Percentiles rank a stretch among this genome's conserved stretches.
phyloP scores from a whole-genome alignment of 2,329 filamentous ascomycete species.

The Cryphonectria nitschkei region DNA sequence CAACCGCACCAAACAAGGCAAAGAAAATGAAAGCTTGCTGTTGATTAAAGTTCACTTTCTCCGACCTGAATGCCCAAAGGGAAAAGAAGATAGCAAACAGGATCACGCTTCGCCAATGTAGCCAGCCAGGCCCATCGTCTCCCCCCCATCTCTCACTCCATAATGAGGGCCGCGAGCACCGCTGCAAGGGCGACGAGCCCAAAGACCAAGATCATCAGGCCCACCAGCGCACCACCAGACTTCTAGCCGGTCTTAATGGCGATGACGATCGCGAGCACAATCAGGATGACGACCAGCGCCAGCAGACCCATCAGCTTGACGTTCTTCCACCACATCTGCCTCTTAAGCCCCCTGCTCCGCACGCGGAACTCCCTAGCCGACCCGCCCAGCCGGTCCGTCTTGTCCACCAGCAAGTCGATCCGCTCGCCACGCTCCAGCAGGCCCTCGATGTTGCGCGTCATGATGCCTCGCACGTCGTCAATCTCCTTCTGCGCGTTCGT shows the following conservation, averaged over 20 bases:
- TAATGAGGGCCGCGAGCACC: constrained; percentile 6
- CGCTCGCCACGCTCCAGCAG: constrained; percentile 88
- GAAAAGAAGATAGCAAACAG: neutral
- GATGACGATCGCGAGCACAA: constrained; percentile 59
- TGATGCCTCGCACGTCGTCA: constrained; percentile 87
- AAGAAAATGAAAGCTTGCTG: neutral
- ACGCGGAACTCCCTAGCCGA: constrained; percentile 90
- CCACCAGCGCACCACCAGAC: constrained; percentile 9
- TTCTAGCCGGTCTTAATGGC: constrained; percentile 49
- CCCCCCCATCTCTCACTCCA: neutral
- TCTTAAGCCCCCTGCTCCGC: constrained; percentile 80
- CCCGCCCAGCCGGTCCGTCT: constrained; percentile 89
- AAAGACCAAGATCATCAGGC: constrained; percentile 18
- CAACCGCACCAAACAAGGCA: neutral
- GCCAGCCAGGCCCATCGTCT: neutral
- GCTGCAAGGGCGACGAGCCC: neutral
- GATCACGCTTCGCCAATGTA: neutral
- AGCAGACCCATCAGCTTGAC: constrained; percentile 88
- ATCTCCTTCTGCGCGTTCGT: constrained; percentile 85
- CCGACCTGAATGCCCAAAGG: constrained; percentile 20
- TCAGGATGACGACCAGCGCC: constrained; percentile 66
- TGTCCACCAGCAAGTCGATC: constrained; percentile 92
- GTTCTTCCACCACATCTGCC: constrained; percentile 99
- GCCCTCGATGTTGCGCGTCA: constrained; percentile 94
- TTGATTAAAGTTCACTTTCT: neutral